A percentile compares a stretch with the other conserved stretches of the same genome.
Conservation (phyloP, 2,329 filamentous ascomycete species). For the Helotiales sp. region DNA sequence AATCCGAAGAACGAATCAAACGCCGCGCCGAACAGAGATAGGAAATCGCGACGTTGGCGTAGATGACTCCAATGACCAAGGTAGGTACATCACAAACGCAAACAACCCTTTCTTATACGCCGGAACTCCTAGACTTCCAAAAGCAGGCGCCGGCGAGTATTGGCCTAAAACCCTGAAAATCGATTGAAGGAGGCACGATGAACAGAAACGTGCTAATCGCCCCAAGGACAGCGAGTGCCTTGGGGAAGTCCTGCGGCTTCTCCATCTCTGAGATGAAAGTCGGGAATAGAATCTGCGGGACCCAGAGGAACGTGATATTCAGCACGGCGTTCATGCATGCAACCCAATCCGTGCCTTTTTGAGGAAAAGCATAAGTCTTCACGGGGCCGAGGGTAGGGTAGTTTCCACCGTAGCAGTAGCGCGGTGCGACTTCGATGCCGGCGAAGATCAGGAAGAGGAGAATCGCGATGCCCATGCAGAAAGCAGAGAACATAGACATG, state of each 20-base stretch:
- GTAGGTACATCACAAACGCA: slow-evolving; percentile 57
- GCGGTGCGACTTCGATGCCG: slow-evolving; percentile 51
- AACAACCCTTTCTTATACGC: slow-evolving; percentile 55
- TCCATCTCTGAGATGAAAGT: slow-evolving; percentile 58
- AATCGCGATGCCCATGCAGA: slow-evolving; percentile 54
- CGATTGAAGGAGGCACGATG: slow-evolving; percentile 54
- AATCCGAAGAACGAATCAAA: slow-evolving; percentile 57
- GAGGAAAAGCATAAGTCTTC: slow-evolving; percentile 54
- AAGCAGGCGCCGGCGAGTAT: slow-evolving; percentile 55
- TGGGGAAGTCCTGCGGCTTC: slow-evolving; percentile 55
- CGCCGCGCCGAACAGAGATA: slow-evolving; percentile 52
- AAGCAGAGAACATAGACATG: slow-evolving; percentile 52
- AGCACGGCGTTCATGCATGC: slow-evolving; percentile 55
- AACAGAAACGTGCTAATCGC: slow-evolving; percentile 53
- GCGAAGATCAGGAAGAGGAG: slow-evolving; percentile 55
- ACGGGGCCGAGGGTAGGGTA: slow-evolving; percentile 52
- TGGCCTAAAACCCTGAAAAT: slow-evolving; percentile 55
- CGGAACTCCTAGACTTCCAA: slow-evolving; percentile 51
- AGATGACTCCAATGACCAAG: slow-evolving; percentile 54
- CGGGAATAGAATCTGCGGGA: slow-evolving; percentile 57
- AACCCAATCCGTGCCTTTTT: slow-evolving; percentile 52
- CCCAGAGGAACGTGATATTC: slow-evolving; percentile 56
- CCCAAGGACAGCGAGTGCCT: slow-evolving; percentile 52
- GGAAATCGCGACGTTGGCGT: slow-evolving; percentile 55
- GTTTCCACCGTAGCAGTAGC: slow-evolving; percentile 52